phyloP scores from a whole-genome alignment of 208 protist genomes.

The Strigomonas oncopelti region DNA sequence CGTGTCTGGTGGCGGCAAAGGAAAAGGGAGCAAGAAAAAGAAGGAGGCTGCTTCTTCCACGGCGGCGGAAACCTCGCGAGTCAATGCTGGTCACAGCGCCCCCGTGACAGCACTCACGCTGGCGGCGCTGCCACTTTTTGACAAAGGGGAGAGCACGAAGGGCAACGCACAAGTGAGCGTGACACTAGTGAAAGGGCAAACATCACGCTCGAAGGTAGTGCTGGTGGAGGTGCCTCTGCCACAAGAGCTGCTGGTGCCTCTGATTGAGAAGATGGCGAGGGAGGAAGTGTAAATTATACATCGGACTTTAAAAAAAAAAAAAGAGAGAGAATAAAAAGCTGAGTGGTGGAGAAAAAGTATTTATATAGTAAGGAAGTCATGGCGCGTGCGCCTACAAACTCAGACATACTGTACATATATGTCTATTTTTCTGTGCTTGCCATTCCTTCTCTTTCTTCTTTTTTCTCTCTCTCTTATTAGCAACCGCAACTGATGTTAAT shows the following conservation, averaged over 20 bases:
- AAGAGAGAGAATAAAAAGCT: constrained; percentile 7
- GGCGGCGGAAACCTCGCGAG: neutral
- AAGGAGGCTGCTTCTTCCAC: constrained; percentile 2
- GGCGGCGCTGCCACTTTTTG: too few species aligned
- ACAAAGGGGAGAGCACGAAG: neutral
- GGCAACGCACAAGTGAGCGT: constrained; percentile 35
- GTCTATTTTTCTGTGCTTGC: neutral
- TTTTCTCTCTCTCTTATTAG: too few species aligned
- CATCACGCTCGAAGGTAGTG: constrained; percentile 57
- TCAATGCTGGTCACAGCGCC: too few species aligned
- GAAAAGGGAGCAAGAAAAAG: constrained; percentile 23
- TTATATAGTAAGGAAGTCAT: neutral
- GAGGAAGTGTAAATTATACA: constrained; percentile 12
- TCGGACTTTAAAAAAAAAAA: constrained; percentile 11
- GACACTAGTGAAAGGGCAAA: constrained; percentile 46
- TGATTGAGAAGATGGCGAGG: constrained; percentile 38
- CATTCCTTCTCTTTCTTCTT: constrained; percentile 7
- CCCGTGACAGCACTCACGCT: too few species aligned
- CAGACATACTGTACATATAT: neutral
- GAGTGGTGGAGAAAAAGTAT: constrained; percentile 1
- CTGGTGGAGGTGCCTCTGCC: constrained; percentile 50
- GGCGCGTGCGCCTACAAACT: neutral
- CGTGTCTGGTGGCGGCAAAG: neutral
- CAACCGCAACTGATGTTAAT: too few species aligned
- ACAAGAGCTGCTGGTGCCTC: constrained; percentile 41